Evolutionary conservation across 2,329 filamentous ascomycete species (phyloP).

Genomic region (Paraphaeosphaeria minitans): DNA sequence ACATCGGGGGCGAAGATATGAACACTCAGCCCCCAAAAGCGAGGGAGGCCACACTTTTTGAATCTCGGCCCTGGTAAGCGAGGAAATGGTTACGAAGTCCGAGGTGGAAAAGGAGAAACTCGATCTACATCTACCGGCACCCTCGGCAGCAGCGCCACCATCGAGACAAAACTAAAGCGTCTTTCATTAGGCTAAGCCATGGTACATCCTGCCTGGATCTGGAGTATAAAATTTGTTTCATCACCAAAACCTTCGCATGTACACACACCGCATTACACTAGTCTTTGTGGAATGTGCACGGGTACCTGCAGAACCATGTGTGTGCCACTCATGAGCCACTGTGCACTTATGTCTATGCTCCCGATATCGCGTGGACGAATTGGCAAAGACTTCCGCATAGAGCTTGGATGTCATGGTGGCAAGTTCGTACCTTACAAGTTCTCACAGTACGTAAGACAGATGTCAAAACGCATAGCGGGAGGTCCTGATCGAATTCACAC

Average conservation of each 20-base stretch:
- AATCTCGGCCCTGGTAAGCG: background rate
- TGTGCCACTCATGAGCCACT: background rate
- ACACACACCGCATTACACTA: background rate
- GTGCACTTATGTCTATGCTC: background rate
- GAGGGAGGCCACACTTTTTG: background rate
- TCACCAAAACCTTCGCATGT: background rate
- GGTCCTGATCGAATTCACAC: background rate
- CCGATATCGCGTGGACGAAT: background rate
- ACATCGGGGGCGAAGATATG: conserved; percentile 1
- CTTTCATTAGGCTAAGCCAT: background rate
- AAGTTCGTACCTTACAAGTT: background rate
- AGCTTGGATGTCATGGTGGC: background rate
- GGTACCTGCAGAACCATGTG: background rate
- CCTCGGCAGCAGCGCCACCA: background rate
- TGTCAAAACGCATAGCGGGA: background rate
- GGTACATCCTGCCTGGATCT: background rate
- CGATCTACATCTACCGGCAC: background rate
- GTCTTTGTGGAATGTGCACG: background rate
- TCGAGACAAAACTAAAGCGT: background rate
- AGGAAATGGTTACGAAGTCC: conserved; percentile 5
- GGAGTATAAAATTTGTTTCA: background rate
- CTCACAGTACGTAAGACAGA: background rate
- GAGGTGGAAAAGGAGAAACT: background rate
- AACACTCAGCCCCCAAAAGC: conserved; percentile 3
- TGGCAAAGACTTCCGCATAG: background rate